Base-by-base conservation (phyloP, 768 basidiomycete genomes). In the Hemileccinum rubropunctum region DNA sequence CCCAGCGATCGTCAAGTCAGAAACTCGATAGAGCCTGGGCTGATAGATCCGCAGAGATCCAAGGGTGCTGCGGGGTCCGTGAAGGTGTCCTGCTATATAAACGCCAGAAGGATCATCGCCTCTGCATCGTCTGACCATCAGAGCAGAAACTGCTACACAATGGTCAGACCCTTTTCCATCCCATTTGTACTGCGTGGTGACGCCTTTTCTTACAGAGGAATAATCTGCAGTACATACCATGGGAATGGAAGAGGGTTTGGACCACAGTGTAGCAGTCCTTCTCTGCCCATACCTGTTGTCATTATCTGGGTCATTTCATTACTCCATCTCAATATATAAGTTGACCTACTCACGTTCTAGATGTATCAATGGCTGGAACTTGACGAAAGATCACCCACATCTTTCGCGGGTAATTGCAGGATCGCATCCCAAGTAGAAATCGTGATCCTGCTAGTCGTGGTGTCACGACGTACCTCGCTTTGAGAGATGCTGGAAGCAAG, bases 171-270 rank as follows among this genome's bases (percentile, higher is more conserved):
- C 54, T 47, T 47, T 63, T 56, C 53, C 53, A 38, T 52, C 62
- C 33, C 64, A 64, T 65, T 51, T 65, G 62, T 61, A 64, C 54
- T 54, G 52, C 36, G 5, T 40, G 58, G 58, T 59, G 50, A 57
- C 39, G 17, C 62, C 66, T 67, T 65, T 62, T 60, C 57, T 54
- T 67, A 62, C 66, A 52, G 54, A 56, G 51, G 56, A 36, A 42
- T 47, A 41, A 50, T 50, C 55, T 58, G 33, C 60, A 63, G 61
- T 67, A 69, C 71, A 66, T 75, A 75, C 74, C 73, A 75, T 75
- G 74, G 68, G 74, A 74, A 74, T 75, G 73, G 74, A 75, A 75
- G 74, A 69, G 61, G 48, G 59, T 65, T 64, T 66, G 53, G 66
- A 62, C 61, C 61, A 63, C 48, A 36, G 54, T 52, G 35, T 56